A percentile compares a stretch with the other conserved stretches of the same genome.
Conservation (phyloP, 176 grass and related monocot genomes). For the Puccinellia tenuiflora region DNA sequence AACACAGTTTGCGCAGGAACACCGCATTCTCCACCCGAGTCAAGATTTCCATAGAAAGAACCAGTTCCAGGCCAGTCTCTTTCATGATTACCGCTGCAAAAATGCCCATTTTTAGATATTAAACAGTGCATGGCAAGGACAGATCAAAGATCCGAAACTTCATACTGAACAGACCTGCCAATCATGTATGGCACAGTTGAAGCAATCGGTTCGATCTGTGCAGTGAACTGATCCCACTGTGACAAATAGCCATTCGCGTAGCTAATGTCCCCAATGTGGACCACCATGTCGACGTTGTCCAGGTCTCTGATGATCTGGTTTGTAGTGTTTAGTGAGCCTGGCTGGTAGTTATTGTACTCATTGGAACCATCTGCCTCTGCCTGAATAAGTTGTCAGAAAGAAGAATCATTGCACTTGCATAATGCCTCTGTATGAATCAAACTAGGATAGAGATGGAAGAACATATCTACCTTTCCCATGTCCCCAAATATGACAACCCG, state of each 20-base stretch:
- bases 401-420: background rate
- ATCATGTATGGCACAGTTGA: constrained; percentile 83
- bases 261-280: constrained; percentile 84
- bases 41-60: constrained; percentile 65
- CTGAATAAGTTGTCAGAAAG: constrained; percentile 21
- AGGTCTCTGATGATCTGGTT: constrained; percentile 64
- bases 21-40: constrained; percentile 88
- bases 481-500: constrained; percentile 84
- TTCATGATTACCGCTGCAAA: constrained; percentile 79
- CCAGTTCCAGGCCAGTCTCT: constrained; percentile 86
- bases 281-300: constrained; percentile 66
- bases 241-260: constrained; percentile 84
- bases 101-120: background rate
- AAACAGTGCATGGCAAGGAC: background rate
- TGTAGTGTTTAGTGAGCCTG: constrained; percentile 76
- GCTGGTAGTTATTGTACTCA: constrained; percentile 69
- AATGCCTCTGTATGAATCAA: background rate
- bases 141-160: background rate
- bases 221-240: constrained; percentile 92
- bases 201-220: constrained; percentile 75
- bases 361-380: constrained; percentile 90
- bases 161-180: constrained; percentile 50
- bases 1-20: constrained; percentile 89
- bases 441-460: background rate
- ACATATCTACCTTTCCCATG: constrained; percentile 77